Conservation (phyloP, 257 asterid species). For the Solanum chiquidenum region DNA sequence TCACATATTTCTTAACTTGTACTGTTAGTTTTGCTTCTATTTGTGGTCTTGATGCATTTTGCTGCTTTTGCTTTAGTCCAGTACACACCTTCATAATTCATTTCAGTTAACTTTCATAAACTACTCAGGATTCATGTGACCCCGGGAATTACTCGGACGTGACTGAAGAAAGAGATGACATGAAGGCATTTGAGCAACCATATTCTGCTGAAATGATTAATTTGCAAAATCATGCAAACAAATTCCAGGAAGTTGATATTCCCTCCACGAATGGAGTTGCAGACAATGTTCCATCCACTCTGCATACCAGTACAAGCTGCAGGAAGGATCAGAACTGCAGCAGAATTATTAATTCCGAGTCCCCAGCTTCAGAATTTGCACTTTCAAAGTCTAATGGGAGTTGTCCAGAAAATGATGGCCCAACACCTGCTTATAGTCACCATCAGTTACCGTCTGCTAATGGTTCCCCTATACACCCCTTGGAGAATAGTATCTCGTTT, state of each 20-base stretch:
- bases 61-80: not conserved
- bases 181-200: slow-evolving; percentile 30
- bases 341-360: slow-evolving; percentile 14
- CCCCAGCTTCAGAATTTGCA: slow-evolving; percentile 32
- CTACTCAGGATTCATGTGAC: slow-evolving; percentile 61
- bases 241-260: slow-evolving; percentile 10
- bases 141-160: slow-evolving; percentile 72
- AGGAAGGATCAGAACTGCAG: slow-evolving; percentile 5
- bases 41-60: not conserved
- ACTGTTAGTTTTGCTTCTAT: not conserved
- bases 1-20: not conserved
- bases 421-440: not conserved
- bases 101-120: not conserved
- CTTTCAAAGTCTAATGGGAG: slow-evolving; percentile 23
- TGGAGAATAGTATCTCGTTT: slow-evolving; percentile 5
- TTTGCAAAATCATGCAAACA: slow-evolving; percentile 11
- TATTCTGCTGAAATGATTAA: slow-evolving; percentile 5
- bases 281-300: slow-evolving; percentile 5
- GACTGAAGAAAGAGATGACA: slow-evolving; percentile 63
- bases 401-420: slow-evolving; percentile 10
- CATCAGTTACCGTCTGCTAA: not conserved
- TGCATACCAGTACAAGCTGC: not conserved
- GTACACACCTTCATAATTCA: not conserved
- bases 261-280: not conserved
- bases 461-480: not conserved